These are phyloP conservation scores for Colletotrichum falcatum DNA, from an alignment of 2,329 filamentous ascomycete genomes.

Conservation along the genomic window DNA sequence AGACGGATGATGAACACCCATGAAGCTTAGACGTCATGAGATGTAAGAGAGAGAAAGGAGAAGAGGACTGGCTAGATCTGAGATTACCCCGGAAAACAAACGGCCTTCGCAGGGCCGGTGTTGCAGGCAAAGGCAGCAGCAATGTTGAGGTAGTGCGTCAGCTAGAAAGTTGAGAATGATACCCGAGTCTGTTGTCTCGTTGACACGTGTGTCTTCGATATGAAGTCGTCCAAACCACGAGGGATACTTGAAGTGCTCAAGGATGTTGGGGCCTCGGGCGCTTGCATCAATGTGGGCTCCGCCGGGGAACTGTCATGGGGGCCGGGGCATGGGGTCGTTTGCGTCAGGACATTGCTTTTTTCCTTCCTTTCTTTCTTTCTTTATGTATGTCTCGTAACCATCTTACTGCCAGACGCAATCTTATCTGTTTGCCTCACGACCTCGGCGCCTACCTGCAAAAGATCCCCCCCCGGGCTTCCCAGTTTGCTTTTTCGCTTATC, in stretches of 20 bases:
- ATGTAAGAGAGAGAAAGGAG: background rate
- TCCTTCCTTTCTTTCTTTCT: too few relatives aligned
- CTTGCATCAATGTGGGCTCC: constrained; percentile 6
- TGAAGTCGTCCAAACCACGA: background rate
- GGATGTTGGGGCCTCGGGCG: background rate
- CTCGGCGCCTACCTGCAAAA: background rate
- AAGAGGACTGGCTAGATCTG: constrained; percentile 21
- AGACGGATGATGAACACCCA: background rate
- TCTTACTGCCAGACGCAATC: background rate
- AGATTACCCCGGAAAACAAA: constrained; percentile 17
- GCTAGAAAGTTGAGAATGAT: constrained; percentile 50
- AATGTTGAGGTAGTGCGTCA: constrained; percentile 40
- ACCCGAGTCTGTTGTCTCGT: constrained; percentile 51
- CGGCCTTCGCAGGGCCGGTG: constrained; percentile 5
- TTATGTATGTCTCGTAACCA: too few relatives aligned
- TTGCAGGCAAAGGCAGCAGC: constrained; percentile 33
- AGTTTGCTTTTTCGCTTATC: constrained; percentile 14
- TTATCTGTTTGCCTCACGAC: background rate
- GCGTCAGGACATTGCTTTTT: constrained; percentile 1
- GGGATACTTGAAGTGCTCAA: too few relatives aligned
- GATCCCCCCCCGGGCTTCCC: background rate
- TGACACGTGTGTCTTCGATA: background rate
- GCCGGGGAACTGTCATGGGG: background rate
- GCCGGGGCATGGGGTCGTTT: background rate
- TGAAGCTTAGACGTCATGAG: background rate